Evolutionary conservation across 352 stramenopile genomes (phyloP), one percentile per base, ranked within the genome.

Genomic region (Pelagophyceae sp.): DNA sequence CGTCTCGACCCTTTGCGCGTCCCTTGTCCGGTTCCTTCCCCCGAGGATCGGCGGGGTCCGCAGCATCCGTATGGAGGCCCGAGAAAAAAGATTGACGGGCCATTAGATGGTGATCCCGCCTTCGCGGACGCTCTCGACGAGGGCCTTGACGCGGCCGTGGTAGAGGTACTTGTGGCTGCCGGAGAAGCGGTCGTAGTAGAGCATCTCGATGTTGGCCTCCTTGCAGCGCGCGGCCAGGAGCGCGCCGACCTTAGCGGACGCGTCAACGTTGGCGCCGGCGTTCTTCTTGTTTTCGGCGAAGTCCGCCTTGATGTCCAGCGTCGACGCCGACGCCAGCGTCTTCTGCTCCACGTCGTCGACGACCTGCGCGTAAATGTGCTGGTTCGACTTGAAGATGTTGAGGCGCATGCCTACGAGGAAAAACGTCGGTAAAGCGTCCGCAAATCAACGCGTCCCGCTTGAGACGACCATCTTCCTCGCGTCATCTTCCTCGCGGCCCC

Each of bases 311-410:
- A 15, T 27, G 35, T 74, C 67, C 11, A 74, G 67, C 35, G 67
- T 60, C 5, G 5, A 33, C 23, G 35, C 33, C 6, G 67, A 33
- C 35, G 2, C 19, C 17, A 60, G 11, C 23, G 67, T 74, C 35
- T 1, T 60, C 6, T 19, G 35, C 38, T 74, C 67, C 35, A 40
- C 15, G 29, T 74, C 67, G 67, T 74, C 67, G 67, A 74, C 58
- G 67, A 74, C 67, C 38, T 74, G 67, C 17, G 67, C 67, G 67
- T 74, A 74, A 37, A 74, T 74, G 67, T 74, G 67, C 20, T 74
- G 19, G 67, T 74, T 50, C 67, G 67, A 74, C 38, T n/a, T 11
- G 38, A 74, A 74, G 5, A 74, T 31, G 67, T 74, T 74, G 15
- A 74, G 67, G 23, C 67, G 67, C 67, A 74, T 5, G 35, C 67